These are phyloP conservation scores for Symbiotaphrina buchneri DNA, from an alignment of 495 filamentous ascomycete species.

Conservation along the genomic window DNA sequence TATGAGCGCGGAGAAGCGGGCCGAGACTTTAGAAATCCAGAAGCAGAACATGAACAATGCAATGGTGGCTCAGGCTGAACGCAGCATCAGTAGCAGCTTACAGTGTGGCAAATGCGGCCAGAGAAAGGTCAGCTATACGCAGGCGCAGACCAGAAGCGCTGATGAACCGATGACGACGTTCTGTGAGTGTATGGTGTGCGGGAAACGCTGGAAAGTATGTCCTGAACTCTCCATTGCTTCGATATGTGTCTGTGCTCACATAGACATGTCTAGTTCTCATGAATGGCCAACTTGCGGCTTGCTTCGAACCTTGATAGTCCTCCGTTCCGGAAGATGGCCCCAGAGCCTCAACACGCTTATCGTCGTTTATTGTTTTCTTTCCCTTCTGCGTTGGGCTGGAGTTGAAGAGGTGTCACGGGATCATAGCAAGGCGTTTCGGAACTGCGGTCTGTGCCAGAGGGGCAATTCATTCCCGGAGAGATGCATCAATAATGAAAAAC, in stretches of 20 bases:
- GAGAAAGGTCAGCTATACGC: constrained; percentile 84
- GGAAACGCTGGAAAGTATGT: constrained; percentile 52
- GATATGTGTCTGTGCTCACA: neutral
- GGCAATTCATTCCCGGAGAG: too few species aligned
- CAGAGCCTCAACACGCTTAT: too few species aligned
- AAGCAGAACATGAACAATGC: constrained; percentile 91
- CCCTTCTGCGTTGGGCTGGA: too few species aligned
- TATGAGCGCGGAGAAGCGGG: constrained; percentile 46
- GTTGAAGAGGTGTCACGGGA: too few species aligned
- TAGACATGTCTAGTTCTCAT: neutral
- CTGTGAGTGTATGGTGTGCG: constrained; percentile 54
- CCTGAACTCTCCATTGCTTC: neutral
- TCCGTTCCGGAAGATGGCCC: too few species aligned
- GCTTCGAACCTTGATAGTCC: too few species aligned
- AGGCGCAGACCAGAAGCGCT: constrained; percentile 86
- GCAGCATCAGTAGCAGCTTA: constrained; percentile 63
- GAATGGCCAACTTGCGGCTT: neutral
- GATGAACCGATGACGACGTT: constrained; percentile 85
- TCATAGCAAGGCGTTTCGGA: too few species aligned
- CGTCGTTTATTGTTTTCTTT: neutral
- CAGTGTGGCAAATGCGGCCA: constrained; percentile 77
- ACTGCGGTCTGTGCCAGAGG: too few species aligned
- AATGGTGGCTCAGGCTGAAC: constrained; percentile 74
- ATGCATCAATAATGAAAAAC: too few species aligned
- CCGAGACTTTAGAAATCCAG: constrained; percentile 42